Percentiles rank a stretch among this genome's conserved stretches.
These are phyloP conservation scores for Pichia sp. DNA, from an alignment of 1,139 yeast species.

Conservation along the genomic window DNA sequence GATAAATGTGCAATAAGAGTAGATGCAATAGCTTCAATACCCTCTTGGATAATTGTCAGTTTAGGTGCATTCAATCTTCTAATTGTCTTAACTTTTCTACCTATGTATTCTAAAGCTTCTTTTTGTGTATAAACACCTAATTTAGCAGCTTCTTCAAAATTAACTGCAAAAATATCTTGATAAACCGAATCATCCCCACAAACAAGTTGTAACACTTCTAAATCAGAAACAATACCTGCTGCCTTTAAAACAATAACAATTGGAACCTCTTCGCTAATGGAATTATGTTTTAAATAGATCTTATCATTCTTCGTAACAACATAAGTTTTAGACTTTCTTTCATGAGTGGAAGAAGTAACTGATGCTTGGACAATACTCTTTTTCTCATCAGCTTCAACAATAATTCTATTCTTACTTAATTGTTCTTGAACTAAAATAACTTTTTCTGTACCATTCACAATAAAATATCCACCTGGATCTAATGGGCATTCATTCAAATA, in stretches of 20 bases:
- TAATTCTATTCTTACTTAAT: conserved; percentile 91
- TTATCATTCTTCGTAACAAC: conserved; percentile 87
- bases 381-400: conserved; percentile 94
- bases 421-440: conserved; percentile 97
- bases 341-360: conserved; percentile 96
- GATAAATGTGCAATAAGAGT: conserved; percentile 93
- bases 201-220: conserved; percentile 88
- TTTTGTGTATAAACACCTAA: conserved; percentile 84
- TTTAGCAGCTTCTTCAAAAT: conserved; percentile 89
- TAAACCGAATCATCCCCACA: conserved; percentile 85
- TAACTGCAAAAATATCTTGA: conserved; percentile 87
- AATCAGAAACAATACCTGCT: conserved; percentile 88
- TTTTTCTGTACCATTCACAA: conserved; percentile 96
- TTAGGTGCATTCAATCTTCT: conserved; percentile 83
- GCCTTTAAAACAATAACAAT: conserved; percentile 91
- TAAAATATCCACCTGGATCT: conserved; percentile 98
- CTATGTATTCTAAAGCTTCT: conserved; percentile 88
- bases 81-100: conserved; percentile 84
- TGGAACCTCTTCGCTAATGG: conserved; percentile 87
- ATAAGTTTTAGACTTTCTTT: conserved; percentile 93
- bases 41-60: conserved; percentile 79
- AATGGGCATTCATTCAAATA: conserved; percentile 86
- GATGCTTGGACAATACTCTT: conserved; percentile 94
- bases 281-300: conserved; percentile 84
- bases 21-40: conserved; percentile 94